Conservation (phyloP, 2,329 filamentous ascomycete genomes). For the Apiospora sp. region DNA sequence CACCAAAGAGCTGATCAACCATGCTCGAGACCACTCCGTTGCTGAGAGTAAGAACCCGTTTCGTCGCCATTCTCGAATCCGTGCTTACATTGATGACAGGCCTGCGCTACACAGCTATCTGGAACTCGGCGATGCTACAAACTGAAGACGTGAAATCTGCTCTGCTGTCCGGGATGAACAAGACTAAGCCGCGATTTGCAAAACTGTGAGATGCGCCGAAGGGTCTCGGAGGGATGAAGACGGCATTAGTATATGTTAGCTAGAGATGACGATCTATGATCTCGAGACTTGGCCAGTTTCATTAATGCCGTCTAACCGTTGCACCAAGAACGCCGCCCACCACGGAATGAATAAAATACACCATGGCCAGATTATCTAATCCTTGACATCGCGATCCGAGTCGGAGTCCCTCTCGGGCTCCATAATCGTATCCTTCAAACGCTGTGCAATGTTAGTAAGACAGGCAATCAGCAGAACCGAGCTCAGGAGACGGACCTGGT, state of each 20-base stretch:
- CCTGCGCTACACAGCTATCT: constrained; percentile 83
- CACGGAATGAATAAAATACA: neutral
- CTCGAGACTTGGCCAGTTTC: constrained; percentile 21
- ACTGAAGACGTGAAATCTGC: constrained; percentile 79
- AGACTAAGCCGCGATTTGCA: constrained; percentile 81
- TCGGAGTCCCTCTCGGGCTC: constrained; percentile 59
- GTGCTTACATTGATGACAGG: constrained; percentile 50
- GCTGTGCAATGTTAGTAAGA: constrained; percentile 44
- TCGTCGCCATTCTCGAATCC: constrained; percentile 22
- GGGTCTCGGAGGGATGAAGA: neutral
- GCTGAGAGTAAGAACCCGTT: constrained; percentile 69
- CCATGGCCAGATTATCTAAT: constrained; percentile 23
- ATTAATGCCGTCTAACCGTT: neutral
- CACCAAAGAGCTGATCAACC: constrained; percentile 42
- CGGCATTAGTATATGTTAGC: neutral
- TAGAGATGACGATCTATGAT: too few relatives aligned
- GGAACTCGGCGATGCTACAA: constrained; percentile 88
- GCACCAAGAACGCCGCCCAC: neutral
- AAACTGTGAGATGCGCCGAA: constrained; percentile 65
- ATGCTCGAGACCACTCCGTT: constrained; percentile 77
- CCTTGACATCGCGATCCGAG: constrained; percentile 51
- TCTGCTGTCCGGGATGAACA: constrained; percentile 78
- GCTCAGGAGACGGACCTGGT: constrained; percentile 62
- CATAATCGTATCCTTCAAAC: constrained; percentile 60
- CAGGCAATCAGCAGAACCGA: constrained; percentile 26